Evolutionary conservation across 441 rosid genomes (phyloP), one percentile per base, ranked within the genome.

Genomic region (Lepidium campestre): DNA sequence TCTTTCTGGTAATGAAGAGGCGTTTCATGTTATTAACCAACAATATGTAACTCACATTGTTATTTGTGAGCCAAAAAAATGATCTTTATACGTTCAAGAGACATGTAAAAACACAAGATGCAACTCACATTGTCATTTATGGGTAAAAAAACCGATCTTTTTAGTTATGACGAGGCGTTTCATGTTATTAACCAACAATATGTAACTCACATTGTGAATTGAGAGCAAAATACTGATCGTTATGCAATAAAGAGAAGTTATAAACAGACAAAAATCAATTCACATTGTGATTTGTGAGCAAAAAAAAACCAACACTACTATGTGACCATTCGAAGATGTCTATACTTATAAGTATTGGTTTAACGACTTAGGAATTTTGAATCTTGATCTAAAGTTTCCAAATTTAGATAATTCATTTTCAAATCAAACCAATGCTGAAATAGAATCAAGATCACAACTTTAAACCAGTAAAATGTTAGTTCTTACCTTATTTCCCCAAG

Each of bases 401-500:
- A 46, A 47, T 46, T 20, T 20, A 13, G n/a, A 13, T 29, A 7
- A 7, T 11, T 11, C 9, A 18, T 19, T n/a, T 3, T 13, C 52
- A 32, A 20, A 25, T 14, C 56, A 32, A 18, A 39, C 27, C 7
- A 68, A 18, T 53, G 25, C 68, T 35, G 1, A 62, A 42, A 23
- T 34, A 39, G 19, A 62, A 44, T 34, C 7, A 64, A 50, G 36
- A 39, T 29, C 20, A 50, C 19, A 62, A 17, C 34, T 47, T 47
- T 22, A 6, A 47, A 19, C 20, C 19, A 57, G 20, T 10, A 3
- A 61, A 27, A 5, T 5, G 11, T 45, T 12, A 39, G 29, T 34
- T 53, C 0, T 55, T 74, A 68, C 74, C 79, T 87, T 93, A 29
- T 78, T 78, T 0, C 93, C 93, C 96, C 96, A 91, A 71, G 78